A percentile compares a stretch with the other conserved stretches of the same genome.
Conservation (phyloP, 768 basidiomycete genomes). For the Russula olivacea region DNA sequence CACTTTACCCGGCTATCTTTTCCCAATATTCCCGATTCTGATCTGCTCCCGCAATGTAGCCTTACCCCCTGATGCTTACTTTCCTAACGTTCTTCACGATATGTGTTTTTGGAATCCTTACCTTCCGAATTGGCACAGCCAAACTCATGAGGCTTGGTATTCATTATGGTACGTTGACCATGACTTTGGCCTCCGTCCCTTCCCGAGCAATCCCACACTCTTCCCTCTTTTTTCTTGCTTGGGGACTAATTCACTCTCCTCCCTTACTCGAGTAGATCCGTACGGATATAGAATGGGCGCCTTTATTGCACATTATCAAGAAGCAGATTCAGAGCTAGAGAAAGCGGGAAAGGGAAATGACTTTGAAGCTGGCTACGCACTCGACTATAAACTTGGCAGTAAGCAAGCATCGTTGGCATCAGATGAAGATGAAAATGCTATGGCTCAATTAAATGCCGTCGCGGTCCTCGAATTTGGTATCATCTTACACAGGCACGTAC, state of each 20-base stretch:
- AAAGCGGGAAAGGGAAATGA: slow-evolving; percentile 6
- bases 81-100: slow-evolving; percentile 76
- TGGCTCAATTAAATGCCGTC: slow-evolving; percentile 77
- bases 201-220: too few species aligned
- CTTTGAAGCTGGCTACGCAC: slow-evolving; percentile 13
- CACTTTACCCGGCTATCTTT: slow-evolving; percentile 14
- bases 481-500: slow-evolving; percentile 62
- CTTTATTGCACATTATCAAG: slow-evolving; percentile 68
- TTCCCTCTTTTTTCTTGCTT: neutral
- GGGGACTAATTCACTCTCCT: neutral
- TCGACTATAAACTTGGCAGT: too few species aligned
- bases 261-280: slow-evolving; percentile 40
- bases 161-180: slow-evolving; percentile 45
- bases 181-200: neutral
- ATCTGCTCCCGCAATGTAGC: slow-evolving; percentile 38
- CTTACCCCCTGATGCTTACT: slow-evolving; percentile 76
- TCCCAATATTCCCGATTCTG: neutral
- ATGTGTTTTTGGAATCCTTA: slow-evolving; percentile 81
- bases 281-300: slow-evolving; percentile 59
- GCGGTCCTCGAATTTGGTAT: slow-evolving; percentile 95
- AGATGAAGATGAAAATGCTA: slow-evolving; percentile 24
- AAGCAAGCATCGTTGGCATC: slow-evolving; percentile 33
- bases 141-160: slow-evolving; percentile 64
- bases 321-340: slow-evolving; percentile 30
- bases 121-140: slow-evolving; percentile 79